Conservation (phyloP, 352 stramenopile species). For the Globisporangium irregulare region DNA sequence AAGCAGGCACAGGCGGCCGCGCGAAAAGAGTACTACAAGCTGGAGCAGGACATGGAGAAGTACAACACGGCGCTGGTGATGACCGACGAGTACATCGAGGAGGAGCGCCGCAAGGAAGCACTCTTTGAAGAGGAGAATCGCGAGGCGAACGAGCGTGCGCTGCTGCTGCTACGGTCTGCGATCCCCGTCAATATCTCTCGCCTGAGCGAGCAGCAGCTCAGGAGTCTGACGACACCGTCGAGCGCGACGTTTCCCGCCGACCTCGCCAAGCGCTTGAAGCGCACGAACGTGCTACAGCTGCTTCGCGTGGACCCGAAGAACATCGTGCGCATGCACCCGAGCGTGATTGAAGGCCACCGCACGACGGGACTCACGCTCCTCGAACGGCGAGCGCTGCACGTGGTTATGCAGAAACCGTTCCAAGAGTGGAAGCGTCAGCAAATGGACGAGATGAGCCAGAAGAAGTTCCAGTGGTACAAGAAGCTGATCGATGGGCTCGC, state of each 20-base stretch:
- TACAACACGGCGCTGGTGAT: slow-evolving; percentile 89
- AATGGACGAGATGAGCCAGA: slow-evolving; percentile 76
- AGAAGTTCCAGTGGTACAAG: slow-evolving; percentile 80
- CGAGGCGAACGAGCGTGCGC: slow-evolving; percentile 43
- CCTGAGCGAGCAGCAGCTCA: slow-evolving; percentile 76
- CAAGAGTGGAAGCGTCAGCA: slow-evolving; percentile 76
- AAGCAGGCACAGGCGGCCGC: slow-evolving; percentile 43
- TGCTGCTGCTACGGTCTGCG: slow-evolving; percentile 58
- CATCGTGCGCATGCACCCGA: slow-evolving; percentile 83
- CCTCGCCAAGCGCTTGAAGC: slow-evolving; percentile 84
- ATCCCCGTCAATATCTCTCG: slow-evolving; percentile 81
- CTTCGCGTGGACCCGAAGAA: slow-evolving; percentile 68
- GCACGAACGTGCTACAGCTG: slow-evolving; percentile 85
- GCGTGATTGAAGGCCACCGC: slow-evolving; percentile 61
- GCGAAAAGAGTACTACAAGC: slow-evolving; percentile 82
- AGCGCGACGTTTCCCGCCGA: slow-evolving; percentile 56
- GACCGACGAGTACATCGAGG: slow-evolving; percentile 87
- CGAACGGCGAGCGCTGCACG: slow-evolving; percentile 86
- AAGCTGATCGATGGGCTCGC: slow-evolving; percentile 73
- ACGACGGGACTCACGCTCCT: slow-evolving; percentile 70
- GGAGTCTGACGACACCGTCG: slow-evolving; percentile 48
- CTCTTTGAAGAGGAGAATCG: slow-evolving; percentile 73
- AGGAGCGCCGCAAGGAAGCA: slow-evolving; percentile 59
- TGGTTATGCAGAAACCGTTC: slow-evolving; percentile 48
- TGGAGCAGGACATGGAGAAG: slow-evolving; percentile 91